These are phyloP conservation scores for Avicennia marina DNA, from an alignment of 257 asterid species.

Conservation along the genomic window DNA sequence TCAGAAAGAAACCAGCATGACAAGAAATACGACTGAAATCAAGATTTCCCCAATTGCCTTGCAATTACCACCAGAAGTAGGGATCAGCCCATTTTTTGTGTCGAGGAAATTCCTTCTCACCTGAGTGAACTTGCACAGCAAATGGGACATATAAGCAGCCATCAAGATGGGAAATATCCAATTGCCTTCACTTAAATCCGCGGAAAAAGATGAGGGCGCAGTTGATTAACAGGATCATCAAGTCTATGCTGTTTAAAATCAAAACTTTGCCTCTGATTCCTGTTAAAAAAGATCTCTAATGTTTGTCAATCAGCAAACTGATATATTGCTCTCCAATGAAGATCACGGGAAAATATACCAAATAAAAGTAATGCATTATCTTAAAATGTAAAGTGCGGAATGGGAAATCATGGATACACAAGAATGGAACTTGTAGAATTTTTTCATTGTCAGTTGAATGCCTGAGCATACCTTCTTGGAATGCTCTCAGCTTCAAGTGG, in stretches of 20 bases:
- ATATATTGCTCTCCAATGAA: too few relatives aligned
- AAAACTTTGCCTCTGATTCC: conserved; percentile 15
- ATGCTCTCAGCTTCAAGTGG: neutral
- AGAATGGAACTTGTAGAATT: too few relatives aligned
- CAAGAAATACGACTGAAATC: conserved; percentile 5
- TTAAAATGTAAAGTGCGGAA: neutral
- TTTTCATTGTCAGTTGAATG: neutral
- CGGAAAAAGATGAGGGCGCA: neutral
- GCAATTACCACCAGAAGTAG: neutral
- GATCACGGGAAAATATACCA: too few relatives aligned
- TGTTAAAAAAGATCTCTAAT: neutral
- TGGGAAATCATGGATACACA: too few relatives aligned
- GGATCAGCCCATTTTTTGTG: neutral
- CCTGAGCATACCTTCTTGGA: neutral
- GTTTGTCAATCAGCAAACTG: too few relatives aligned
- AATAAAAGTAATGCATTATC: neutral
- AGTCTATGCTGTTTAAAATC: conserved; percentile 14
- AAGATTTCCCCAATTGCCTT: conserved; percentile 9
- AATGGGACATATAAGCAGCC: conserved; percentile 22
- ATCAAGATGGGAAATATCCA: conserved; percentile 20
- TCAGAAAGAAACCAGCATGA: conserved; percentile 4
- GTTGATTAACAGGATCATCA: conserved; percentile 17
- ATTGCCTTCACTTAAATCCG: conserved; percentile 9
- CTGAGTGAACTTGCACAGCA: conserved; percentile 16
- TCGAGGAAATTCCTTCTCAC: neutral